Evolutionary conservation across 176 grass and related monocot genomes (phyloP).

Genomic region (Ensete ventricosum): DNA sequence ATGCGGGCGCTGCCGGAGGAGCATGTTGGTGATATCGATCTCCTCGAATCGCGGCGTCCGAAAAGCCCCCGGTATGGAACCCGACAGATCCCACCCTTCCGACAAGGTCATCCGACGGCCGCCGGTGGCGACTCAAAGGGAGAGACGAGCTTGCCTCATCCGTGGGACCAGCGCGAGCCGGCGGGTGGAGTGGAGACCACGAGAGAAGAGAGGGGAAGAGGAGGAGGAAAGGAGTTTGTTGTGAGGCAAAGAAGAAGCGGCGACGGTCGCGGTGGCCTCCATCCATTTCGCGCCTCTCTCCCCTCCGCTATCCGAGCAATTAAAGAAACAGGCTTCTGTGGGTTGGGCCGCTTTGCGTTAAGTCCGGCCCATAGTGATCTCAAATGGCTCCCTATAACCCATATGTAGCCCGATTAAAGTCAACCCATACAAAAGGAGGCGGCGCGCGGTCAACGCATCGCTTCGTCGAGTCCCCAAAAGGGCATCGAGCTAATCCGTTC

Average conservation of each 20-base stretch:
- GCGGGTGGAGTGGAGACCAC: background rate
- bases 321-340: too few relatives aligned
- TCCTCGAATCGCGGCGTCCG: constrained; percentile 47
- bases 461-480: too few relatives aligned
- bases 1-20: constrained; percentile 57
- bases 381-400: too few relatives aligned
- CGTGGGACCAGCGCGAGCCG: background rate
- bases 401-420: too few relatives aligned
- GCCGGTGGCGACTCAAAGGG: background rate
- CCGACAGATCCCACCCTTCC: constrained; percentile 12
- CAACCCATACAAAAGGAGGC: too few relatives aligned
- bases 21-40: constrained; percentile 63
- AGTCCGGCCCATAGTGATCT: too few relatives aligned
- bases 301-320: too few relatives aligned
- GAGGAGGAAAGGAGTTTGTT: background rate
- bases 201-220: constrained; percentile 7
- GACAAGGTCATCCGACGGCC: background rate
- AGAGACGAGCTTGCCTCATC: background rate
- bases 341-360: too few relatives aligned
- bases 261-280: background rate
- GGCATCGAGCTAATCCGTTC: too few relatives aligned
- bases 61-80: constrained; percentile 6
- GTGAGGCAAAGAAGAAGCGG: background rate
- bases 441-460: too few relatives aligned
- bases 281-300: background rate